These are phyloP conservation scores for Tillandsia leiboldiana DNA, from an alignment of 176 grass and related monocot species.

Conservation along the genomic window DNA sequence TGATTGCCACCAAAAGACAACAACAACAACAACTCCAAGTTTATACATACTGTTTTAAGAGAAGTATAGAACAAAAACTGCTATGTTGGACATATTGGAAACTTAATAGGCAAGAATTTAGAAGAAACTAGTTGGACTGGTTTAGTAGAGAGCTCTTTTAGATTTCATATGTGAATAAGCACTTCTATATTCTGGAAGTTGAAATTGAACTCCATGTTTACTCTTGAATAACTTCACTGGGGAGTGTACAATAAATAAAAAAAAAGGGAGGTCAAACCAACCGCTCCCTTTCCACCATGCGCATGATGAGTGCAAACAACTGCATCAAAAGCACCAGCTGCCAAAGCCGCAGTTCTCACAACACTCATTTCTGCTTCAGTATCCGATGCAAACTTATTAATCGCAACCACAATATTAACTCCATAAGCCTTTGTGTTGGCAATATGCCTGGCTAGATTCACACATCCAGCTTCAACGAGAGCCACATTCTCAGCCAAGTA, in stretches of 20 bases:
- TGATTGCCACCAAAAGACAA: neutral
- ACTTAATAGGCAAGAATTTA: too few relatives aligned
- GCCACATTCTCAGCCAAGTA: constrained; percentile 78
- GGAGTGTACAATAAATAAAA: neutral
- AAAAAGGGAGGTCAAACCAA: constrained; percentile 29
- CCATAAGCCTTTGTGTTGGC: constrained; percentile 66
- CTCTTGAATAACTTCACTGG: too few relatives aligned
- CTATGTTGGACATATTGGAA: too few relatives aligned
- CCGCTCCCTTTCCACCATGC: constrained; percentile 94
- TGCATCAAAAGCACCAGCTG: constrained; percentile 90
- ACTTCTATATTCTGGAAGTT: too few relatives aligned
- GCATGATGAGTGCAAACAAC: constrained; percentile 85
- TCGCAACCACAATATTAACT: constrained; percentile 81
- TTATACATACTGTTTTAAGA: neutral
- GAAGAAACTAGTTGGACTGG: too few relatives aligned
- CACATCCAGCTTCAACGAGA: constrained; percentile 89
- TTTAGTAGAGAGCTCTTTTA: too few relatives aligned
- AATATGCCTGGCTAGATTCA: constrained; percentile 80
- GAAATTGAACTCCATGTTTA: too few relatives aligned
- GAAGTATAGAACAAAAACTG: neutral
- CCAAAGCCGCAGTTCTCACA: constrained; percentile 50
- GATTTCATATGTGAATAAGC: too few relatives aligned
- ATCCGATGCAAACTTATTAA: constrained; percentile 92
- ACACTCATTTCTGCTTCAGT: constrained; percentile 78
- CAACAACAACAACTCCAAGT: neutral